Evolutionary conservation across 176 grass and related monocot genomes (phyloP).

Genomic region (Metroxylon sagu): DNA sequence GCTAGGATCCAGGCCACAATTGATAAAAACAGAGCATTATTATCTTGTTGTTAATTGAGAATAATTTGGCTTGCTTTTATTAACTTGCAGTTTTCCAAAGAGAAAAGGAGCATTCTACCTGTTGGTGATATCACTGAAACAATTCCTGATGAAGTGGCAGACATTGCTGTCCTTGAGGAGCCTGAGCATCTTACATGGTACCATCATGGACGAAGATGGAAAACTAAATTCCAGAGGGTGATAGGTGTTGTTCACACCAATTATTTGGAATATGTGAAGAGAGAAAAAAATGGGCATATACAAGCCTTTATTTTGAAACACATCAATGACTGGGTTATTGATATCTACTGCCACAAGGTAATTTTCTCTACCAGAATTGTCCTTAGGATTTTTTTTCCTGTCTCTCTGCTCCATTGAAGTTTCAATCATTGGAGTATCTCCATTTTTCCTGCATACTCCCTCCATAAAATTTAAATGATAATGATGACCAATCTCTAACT

Average conservation of each 20-base stretch:
- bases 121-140: slow-evolving; percentile 86
- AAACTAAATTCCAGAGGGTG: slow-evolving; percentile 79
- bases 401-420: no score
- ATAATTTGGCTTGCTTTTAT: neutral
- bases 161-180: slow-evolving; percentile 92
- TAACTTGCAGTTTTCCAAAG: slow-evolving; percentile 54
- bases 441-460: no score
- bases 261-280: slow-evolving; percentile 92
- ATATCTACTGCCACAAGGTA: slow-evolving; percentile 98
- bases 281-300: slow-evolving; percentile 84
- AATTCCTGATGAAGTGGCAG: slow-evolving; percentile 68
- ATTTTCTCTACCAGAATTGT: slow-evolving; percentile 13
- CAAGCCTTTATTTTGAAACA: slow-evolving; percentile 86
- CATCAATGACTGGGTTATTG: slow-evolving; percentile 80
- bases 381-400: no score
- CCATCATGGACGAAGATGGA: slow-evolving; percentile 96
- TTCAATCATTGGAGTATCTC: no score
- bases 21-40: no score
- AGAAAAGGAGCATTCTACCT: slow-evolving; percentile 98
- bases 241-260: slow-evolving; percentile 91
- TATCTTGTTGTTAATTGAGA: no score
- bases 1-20: no score
- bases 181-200: slow-evolving; percentile 99
- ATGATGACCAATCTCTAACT: no score
- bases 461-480: no score